Conservation (phyloP, 2,329 filamentous ascomycete species). For the Aspergillus phoenicis region DNA sequence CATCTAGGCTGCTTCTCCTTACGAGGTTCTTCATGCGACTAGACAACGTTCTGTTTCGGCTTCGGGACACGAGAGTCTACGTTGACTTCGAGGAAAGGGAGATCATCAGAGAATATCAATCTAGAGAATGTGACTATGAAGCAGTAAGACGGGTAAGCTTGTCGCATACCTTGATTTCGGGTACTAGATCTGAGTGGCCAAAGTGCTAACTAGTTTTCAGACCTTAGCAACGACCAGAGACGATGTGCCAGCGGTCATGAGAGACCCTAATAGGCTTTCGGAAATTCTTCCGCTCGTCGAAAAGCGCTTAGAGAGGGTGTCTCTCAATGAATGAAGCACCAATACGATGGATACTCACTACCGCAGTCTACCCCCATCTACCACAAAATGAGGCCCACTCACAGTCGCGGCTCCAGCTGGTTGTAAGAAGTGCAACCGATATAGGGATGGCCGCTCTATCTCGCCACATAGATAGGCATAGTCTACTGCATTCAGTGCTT, state of each 20-base stretch:
- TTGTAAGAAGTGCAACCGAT: not conserved
- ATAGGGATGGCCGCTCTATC: not conserved
- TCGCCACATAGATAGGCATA: not conserved
- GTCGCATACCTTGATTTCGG: not conserved
- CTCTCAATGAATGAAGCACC: slow-evolving; percentile 22
- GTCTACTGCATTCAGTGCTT: not conserved
- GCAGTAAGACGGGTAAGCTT: slow-evolving; percentile 68
- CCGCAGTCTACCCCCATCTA: not conserved
- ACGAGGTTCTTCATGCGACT: slow-evolving; percentile 88
- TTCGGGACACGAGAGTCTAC: slow-evolving; percentile 89
- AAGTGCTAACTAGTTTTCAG: slow-evolving; percentile 30
- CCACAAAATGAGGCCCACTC: too few relatives aligned
- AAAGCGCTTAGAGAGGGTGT: slow-evolving; percentile 62
- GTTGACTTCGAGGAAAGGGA: slow-evolving; percentile 80
- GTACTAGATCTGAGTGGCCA: not conserved
- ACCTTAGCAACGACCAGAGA: slow-evolving; percentile 62
- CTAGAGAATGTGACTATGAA: slow-evolving; percentile 80
- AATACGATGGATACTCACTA: not conserved
- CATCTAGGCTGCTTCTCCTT: slow-evolving; percentile 80
- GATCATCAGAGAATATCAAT: slow-evolving; percentile 86
- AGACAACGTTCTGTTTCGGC: slow-evolving; percentile 82
- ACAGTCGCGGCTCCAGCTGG: not conserved
- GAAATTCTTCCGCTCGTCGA: slow-evolving; percentile 72
- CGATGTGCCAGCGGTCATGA: slow-evolving; percentile 73
- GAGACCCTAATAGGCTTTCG: slow-evolving; percentile 76